Percentiles rank a stretch among this genome's conserved stretches.
Conservation (phyloP, 805 yeast genomes). For the Yamadazyma insecticola region DNA sequence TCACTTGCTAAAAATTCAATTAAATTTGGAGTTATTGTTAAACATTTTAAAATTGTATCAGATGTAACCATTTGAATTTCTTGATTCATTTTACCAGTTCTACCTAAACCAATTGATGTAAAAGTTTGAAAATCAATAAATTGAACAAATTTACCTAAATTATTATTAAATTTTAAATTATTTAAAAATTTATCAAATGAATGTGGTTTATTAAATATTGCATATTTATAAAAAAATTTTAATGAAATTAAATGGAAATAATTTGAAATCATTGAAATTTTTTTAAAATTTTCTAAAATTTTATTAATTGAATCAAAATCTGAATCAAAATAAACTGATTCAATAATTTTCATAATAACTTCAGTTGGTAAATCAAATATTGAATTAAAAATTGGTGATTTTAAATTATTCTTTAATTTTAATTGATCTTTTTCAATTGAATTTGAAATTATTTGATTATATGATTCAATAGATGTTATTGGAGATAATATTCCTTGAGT, state of each 20-base stretch:
- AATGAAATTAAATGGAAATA: slow-evolving; percentile 54
- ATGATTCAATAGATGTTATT: slow-evolving; percentile 23
- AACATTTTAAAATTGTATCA: slow-evolving; percentile 60
- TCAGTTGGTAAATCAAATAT: slow-evolving; percentile 48
- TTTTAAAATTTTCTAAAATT: slow-evolving; percentile 47
- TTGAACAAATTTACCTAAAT: slow-evolving; percentile 59
- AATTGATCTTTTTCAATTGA: too few relatives aligned
- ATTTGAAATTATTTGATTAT: slow-evolving; percentile 7
- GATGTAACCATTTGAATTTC: slow-evolving; percentile 89
- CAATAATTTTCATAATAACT: slow-evolving; percentile 49
- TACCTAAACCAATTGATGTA: slow-evolving; percentile 84
- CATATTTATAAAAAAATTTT: slow-evolving; percentile 59
- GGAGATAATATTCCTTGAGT: slow-evolving; percentile 25
- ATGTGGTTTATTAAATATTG: slow-evolving; percentile 74
- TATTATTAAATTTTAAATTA: slow-evolving; percentile 39
- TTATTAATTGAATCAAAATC: slow-evolving; percentile 45
- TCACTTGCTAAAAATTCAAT: slow-evolving; percentile 81
- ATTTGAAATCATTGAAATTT: slow-evolving; percentile 51
- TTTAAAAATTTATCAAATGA: slow-evolving; percentile 68
- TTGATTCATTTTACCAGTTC: slow-evolving; percentile 85
- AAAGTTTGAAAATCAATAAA: slow-evolving; percentile 84
- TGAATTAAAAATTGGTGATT: slow-evolving; percentile 3
- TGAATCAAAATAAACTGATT: slow-evolving; percentile 51
- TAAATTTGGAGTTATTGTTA: slow-evolving; percentile 60
- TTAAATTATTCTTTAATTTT: slow-evolving; percentile 11